phyloP scores from a whole-genome alignment of 257 asterid genomes.

The Solanum sparsipilum region DNA sequence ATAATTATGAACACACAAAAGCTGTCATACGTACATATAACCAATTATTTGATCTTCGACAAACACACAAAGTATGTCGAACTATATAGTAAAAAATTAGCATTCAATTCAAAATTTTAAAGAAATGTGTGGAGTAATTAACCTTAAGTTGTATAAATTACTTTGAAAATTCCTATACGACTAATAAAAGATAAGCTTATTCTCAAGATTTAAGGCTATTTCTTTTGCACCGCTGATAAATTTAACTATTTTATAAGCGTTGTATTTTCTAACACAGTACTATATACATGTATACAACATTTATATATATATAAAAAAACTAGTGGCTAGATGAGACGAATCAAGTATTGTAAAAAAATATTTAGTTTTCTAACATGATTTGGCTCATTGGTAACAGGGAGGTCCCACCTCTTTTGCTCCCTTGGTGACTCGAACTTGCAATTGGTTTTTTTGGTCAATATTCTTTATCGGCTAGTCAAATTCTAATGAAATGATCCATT shows the following conservation, averaged over 20 bases:
- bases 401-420: too few relatives aligned
- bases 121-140: neutral
- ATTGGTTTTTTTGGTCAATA: neutral
- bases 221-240: neutral
- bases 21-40: neutral
- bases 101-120: neutral
- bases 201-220: neutral
- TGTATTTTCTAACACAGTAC: too few relatives aligned
- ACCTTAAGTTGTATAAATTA: neutral
- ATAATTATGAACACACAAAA: neutral
- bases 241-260: neutral
- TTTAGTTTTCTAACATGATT: neutral
- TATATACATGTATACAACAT: neutral
- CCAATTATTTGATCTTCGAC: neutral
- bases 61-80: neutral
- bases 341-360: neutral
- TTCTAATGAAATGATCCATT: neutral
- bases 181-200: neutral
- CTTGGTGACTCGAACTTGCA: too few relatives aligned
- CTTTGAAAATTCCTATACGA: neutral
- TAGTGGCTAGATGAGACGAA: neutral
- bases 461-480: neutral
- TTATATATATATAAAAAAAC: too few relatives aligned
- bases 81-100: neutral
- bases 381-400: neutral